Evolutionary conservation across 306 rosid genomes (phyloP), one percentile per base, ranked within the genome.

Genomic region (Casuarina cunninghamiana): DNA sequence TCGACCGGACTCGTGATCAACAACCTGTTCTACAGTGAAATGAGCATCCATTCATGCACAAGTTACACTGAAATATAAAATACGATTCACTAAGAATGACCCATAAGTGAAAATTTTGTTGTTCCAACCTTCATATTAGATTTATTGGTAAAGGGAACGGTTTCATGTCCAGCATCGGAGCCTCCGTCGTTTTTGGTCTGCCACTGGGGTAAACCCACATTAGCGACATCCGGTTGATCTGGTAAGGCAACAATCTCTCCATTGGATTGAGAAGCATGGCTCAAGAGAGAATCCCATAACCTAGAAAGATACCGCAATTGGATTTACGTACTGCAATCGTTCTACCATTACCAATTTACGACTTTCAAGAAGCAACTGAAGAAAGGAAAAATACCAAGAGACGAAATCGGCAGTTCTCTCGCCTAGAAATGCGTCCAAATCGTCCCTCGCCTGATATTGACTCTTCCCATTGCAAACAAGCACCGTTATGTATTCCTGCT

Each of bases 361-460:
- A n/a, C n/a, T 46, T 51, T 21, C 42, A 0, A 68, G 5, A 19
- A 39, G 21, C 42, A 37, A 71, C 2, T 19, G 37, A 42, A 5
- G 66, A 49, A 77, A 58, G 10, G 16, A 21, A 12, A 35, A n/a
- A 53, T 81, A 81, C 84, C 84, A 81, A 50, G 81, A 62, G 0
- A 81, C 78, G 75, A 81, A 81, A 37, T 81, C 84, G 15, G n/a
- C 75, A 41, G 61, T 54, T 74, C 57, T 21, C 48, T 72, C 5
- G 26, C 81, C 81, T 38, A 81, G 84, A 76, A 81, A 72, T 12
- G 81, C 71, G 19, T 72, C 78, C 37, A 81, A 81, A 55, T 81
- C 81, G 17, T 77, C 81, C 69, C 80, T 81, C 10, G 81, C 84
- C 41, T 77, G 81, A 72, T 76, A 81, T 53, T 81, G 84, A 81